Conservation (phyloP, 257 asterid genomes). For the Solanum megistacrolobum region DNA sequence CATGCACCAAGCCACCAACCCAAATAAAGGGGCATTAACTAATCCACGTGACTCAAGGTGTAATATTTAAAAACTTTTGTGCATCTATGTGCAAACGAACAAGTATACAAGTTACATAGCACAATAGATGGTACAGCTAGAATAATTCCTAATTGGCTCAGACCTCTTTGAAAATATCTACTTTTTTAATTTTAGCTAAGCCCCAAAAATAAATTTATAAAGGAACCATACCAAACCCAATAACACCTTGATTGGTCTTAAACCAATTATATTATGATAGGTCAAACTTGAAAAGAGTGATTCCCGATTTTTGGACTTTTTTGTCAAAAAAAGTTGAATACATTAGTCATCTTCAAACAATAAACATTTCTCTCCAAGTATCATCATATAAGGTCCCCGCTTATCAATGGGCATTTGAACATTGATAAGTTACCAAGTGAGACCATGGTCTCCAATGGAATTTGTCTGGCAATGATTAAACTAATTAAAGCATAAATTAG, state of each 20-base stretch:
- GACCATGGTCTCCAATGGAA: background rate
- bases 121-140: background rate
- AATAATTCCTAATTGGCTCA: background rate
- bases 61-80: background rate
- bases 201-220: background rate
- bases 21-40: background rate
- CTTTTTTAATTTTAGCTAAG: background rate
- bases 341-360: background rate
- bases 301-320: background rate
- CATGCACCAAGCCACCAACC: background rate
- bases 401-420: background rate
- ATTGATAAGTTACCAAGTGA: background rate
- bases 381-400: background rate
- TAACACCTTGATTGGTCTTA: background rate
- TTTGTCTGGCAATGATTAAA: background rate
- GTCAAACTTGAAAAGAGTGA: background rate
- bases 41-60: background rate
- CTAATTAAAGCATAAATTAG: background rate
- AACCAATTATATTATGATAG: background rate
- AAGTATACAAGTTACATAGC: background rate
- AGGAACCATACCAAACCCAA: background rate
- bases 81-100: background rate
- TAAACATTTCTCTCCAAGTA: background rate
- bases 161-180: background rate
- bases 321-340: background rate